phyloP scores from a whole-genome alignment of 768 basidiomycete genomes.

The Lentinus tigrinus region DNA sequence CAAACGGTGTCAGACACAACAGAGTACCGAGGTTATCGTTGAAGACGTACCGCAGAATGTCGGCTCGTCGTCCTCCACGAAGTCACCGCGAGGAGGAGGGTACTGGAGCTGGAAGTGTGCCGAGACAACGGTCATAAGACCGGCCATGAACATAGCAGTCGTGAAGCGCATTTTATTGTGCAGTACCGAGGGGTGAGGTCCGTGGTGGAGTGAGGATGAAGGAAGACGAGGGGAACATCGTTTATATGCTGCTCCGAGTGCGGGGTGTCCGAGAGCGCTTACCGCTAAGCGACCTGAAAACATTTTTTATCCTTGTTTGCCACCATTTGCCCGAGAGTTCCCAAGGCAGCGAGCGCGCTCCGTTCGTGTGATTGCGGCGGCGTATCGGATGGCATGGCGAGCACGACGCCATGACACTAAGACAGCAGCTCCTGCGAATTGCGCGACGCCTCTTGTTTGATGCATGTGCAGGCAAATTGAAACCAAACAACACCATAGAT shows the following conservation, averaged over 20 bases:
- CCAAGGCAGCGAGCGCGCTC: background rate
- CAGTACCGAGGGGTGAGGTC: background rate
- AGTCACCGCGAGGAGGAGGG: conserved; percentile 69
- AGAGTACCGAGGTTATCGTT: background rate
- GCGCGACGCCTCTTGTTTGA: too few relatives aligned
- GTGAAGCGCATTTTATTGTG: conserved; percentile 33
- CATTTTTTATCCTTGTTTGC: conserved; percentile 29
- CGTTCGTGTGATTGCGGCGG: background rate
- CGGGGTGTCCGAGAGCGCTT: conserved; percentile 13
- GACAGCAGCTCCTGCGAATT: too few relatives aligned
- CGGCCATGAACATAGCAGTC: conserved; percentile 35
- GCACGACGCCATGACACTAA: too few relatives aligned
- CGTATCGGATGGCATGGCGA: background rate
- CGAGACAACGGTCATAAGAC: conserved; percentile 33
- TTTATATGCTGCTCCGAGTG: conserved; percentile 10
- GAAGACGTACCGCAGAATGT: conserved; percentile 62
- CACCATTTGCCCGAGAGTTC: conserved; percentile 1
- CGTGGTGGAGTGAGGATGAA: background rate
- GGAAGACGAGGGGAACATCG: conserved; percentile 1
- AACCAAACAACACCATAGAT: too few relatives aligned
- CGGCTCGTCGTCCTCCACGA: conserved; percentile 57
- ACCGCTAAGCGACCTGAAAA: conserved; percentile 17
- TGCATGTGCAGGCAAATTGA: too few relatives aligned
- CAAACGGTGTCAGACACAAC: background rate
- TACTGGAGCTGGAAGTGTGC: conserved; percentile 82